A percentile compares a stretch with the other conserved stretches of the same genome.
Conservation (phyloP, 257 asterid species). For the Paraleonurus japonicus region DNA sequence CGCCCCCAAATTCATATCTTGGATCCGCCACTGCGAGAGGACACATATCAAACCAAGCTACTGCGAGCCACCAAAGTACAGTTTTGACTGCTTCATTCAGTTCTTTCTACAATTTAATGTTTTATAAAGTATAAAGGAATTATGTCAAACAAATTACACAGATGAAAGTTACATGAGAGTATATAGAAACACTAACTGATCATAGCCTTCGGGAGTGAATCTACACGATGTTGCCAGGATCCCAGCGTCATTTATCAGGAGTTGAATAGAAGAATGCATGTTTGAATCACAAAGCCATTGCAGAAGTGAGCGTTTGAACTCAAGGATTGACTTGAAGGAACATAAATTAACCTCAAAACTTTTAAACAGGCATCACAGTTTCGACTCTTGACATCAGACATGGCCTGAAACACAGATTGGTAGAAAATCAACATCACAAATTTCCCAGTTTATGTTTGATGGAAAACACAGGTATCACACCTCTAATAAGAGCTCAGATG, state of each 20-base stretch:
- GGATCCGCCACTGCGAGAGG: too few species aligned
- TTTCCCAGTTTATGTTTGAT: background rate
- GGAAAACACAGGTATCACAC: conserved; percentile 31
- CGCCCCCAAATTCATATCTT: too few species aligned
- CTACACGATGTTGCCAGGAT: conserved; percentile 74
- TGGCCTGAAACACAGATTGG: conserved; percentile 41
- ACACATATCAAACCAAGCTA: background rate
- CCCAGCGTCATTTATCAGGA: conserved; percentile 91
- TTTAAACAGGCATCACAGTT: conserved; percentile 53
- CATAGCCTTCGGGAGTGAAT: conserved; percentile 66
- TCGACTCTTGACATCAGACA: conserved; percentile 49
- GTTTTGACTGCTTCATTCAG: background rate
- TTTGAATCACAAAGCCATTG: conserved; percentile 74
- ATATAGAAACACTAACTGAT: conserved; percentile 48
- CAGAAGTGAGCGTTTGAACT: conserved; percentile 66
- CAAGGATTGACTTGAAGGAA: conserved; percentile 66
- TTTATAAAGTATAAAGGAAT: background rate
- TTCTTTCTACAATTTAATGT: background rate
- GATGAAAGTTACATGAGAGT: background rate
- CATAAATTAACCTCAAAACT: conserved; percentile 67
- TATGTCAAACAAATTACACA: background rate
- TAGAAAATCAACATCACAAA: conserved; percentile 8
- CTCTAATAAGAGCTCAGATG: conserved; percentile 56
- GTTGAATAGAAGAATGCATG: conserved; percentile 73
- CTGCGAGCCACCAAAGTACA: background rate